Evolutionary conservation across 371 early-diverging fungal genomes (phyloP).

Genomic region (Conidiobolus incongruus): DNA sequence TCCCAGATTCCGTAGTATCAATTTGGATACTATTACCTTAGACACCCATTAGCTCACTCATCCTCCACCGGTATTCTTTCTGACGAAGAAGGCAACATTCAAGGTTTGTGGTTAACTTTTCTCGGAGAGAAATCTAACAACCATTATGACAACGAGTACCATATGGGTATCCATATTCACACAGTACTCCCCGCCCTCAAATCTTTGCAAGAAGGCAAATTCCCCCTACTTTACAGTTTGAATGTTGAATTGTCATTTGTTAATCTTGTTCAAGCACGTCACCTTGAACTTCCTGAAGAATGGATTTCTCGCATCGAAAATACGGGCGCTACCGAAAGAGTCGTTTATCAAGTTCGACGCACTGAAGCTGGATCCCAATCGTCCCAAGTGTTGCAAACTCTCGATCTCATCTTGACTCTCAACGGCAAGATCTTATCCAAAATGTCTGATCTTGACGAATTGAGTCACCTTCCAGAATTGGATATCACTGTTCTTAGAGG

Average conservation of each 20-base stretch:
- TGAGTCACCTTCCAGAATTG: constrained; percentile 24
- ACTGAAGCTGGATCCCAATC: constrained; percentile 42
- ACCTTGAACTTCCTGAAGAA: constrained; percentile 50
- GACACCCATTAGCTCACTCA: constrained; percentile 67
- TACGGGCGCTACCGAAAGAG: constrained; percentile 40
- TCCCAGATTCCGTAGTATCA: constrained; percentile 59
- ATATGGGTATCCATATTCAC: constrained; percentile 43
- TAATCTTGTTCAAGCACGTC: constrained; percentile 48
- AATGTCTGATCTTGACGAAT: constrained; percentile 41
- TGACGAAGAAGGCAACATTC: constrained; percentile 41
- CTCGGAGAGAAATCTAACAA: constrained; percentile 42
- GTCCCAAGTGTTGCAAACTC: constrained; percentile 33
- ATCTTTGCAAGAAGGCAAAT: constrained; percentile 16
- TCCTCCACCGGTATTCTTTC: constrained; percentile 71
- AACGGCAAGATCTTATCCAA: constrained; percentile 42
- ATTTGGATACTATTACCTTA: constrained; percentile 63
- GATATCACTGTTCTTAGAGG: constrained; percentile 33
- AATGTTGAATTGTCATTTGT: constrained; percentile 41
- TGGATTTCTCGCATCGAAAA: constrained; percentile 50
- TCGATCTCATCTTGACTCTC: constrained; percentile 49
- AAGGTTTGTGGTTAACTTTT: constrained; percentile 69
- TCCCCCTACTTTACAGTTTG: not conserved
- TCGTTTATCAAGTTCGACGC: constrained; percentile 43
- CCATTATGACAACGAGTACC: constrained; percentile 53
- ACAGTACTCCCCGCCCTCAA: constrained; percentile 23